Evolutionary conservation across 2,329 filamentous ascomycete species (phyloP).

Genomic region (Penicillium crustosum): DNA sequence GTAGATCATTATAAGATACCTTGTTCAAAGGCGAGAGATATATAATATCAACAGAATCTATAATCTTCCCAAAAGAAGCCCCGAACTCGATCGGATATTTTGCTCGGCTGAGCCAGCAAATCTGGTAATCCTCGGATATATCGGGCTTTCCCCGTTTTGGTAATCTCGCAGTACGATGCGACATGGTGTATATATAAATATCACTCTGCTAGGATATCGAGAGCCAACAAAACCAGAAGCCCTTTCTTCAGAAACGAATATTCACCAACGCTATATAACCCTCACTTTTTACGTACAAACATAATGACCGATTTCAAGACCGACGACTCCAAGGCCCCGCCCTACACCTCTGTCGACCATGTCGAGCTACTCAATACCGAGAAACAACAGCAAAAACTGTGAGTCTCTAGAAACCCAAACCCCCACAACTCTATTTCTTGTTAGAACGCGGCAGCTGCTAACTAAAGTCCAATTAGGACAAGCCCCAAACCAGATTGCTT

Average conservation of each 20-base stretch:
- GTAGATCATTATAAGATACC: no score
- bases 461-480: background rate
- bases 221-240: background rate
- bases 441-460: background rate
- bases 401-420: background rate
- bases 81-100: background rate
- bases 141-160: background rate
- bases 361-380: background rate
- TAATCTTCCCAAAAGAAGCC: background rate
- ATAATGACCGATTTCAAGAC: background rate
- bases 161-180: no score
- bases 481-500: conserved; percentile 1
- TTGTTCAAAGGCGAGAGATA: no score
- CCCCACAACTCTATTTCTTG: background rate
- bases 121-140: background rate
- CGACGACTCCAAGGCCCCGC: background rate
- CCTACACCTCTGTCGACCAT: background rate
- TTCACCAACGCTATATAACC: background rate
- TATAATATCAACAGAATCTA: no score
- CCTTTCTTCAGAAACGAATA: no score
- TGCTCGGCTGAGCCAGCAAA: background rate
- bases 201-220: background rate
- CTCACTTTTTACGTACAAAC: background rate
- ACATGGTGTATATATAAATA: background rate
- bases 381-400: background rate